Conservation (phyloP, 768 basidiomycete genomes). For the Lactarius indigo region DNA sequence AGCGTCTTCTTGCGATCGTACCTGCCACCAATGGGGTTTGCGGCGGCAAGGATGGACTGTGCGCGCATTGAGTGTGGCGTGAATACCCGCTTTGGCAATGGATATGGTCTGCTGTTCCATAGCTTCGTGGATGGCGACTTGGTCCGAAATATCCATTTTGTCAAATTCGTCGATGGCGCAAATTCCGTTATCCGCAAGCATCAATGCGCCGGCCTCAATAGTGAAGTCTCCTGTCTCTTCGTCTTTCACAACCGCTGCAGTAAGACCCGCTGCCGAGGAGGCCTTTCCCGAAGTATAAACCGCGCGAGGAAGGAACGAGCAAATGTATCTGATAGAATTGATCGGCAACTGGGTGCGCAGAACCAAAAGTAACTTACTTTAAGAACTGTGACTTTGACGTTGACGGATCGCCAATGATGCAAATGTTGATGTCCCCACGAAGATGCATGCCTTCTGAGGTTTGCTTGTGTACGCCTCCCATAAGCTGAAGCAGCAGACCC, state of each 20-base stretch:
- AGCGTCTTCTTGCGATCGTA: conserved; percentile 94
- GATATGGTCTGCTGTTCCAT: conserved; percentile 99
- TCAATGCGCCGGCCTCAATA: conserved; percentile 97
- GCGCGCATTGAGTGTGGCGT: conserved; percentile 95
- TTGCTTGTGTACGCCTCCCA: conserved; percentile 98
- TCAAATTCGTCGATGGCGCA: conserved; percentile 99
- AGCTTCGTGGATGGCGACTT: conserved; percentile 99
- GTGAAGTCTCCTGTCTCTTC: conserved; percentile 99
- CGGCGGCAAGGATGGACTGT: conserved; percentile 97
- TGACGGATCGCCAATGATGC: conserved; percentile 95
- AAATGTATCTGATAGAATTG: conserved; percentile 70
- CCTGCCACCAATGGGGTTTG: conserved; percentile 94
- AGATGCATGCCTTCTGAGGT: conserved; percentile 95
- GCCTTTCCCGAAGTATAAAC: conserved; percentile 99
- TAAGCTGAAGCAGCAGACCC: conserved; percentile 89
- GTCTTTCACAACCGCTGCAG: conserved; percentile 96
- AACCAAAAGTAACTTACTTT: conserved; percentile 57
- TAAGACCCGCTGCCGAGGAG: conserved; percentile 97
- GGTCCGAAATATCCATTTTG: conserved; percentile 99
- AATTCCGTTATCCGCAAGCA: conserved; percentile 99
- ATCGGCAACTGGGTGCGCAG: conserved; percentile 7
- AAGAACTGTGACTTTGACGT: conserved; percentile 99
- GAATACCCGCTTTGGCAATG: conserved; percentile 98
- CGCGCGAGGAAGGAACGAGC: conserved; percentile 95
- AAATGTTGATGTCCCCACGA: conserved; percentile 98